Conservation (phyloP, 352 stramenopile genomes). For the Phytopythium mirpurense region DNA sequence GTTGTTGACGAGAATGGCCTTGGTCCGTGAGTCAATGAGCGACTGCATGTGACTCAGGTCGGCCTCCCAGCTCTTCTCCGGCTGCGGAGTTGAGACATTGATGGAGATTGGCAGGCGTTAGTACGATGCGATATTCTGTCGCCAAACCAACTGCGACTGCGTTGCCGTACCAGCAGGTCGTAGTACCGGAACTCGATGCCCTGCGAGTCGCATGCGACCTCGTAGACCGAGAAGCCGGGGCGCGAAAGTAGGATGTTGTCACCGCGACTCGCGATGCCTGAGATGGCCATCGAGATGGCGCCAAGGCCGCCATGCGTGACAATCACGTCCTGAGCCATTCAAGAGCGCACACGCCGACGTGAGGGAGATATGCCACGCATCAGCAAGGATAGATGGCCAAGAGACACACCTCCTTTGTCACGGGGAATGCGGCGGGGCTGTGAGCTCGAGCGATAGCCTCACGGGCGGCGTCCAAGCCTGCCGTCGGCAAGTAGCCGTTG, state of each 20-base stretch:
- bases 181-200: conserved; percentile 92
- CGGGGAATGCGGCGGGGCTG: conserved; percentile 34
- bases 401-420: conserved; percentile 77
- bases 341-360: no score
- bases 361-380: background rate
- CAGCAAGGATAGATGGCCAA: no score
- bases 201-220: conserved; percentile 91
- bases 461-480: conserved; percentile 78
- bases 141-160: no score
- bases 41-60: conserved; percentile 91
- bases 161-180: conserved; percentile 55
- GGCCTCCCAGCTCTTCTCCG: conserved; percentile 89
- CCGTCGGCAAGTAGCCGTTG: conserved; percentile 93
- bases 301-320: conserved; percentile 92
- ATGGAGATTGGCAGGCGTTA: no score
- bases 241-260: conserved; percentile 92
- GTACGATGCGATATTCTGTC: background rate
- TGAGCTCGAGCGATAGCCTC: conserved; percentile 87
- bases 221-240: conserved; percentile 94
- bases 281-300: conserved; percentile 91
- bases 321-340: conserved; percentile 93
- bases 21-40: conserved; percentile 78
- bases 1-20: conserved; percentile 95
- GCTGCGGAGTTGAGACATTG: no score
- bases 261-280: conserved; percentile 86